Conservation (phyloP, 2,329 filamentous ascomycete species). For the Aplosporella prunicola region DNA sequence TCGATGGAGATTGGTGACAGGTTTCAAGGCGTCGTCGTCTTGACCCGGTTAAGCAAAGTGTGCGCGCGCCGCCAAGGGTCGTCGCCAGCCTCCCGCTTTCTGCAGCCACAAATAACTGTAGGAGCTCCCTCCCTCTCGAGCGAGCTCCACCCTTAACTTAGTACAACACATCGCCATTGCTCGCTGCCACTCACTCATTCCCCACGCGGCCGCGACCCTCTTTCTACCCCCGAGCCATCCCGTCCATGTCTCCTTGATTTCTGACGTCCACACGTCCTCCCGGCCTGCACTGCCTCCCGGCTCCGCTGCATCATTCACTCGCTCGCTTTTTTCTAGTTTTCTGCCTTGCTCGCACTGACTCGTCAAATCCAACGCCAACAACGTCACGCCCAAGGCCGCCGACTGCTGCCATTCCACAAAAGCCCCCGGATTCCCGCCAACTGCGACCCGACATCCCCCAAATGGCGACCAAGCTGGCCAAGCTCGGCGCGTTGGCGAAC, state of each 20-base stretch:
- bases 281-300: constrained; percentile 5
- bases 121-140: constrained; percentile 1
- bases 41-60: not conserved
- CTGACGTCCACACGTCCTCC: not conserved
- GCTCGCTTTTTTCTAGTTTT: constrained; percentile 6
- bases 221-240: constrained; percentile 1
- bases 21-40: constrained; percentile 6
- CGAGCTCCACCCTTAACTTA: constrained; percentile 4
- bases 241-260: constrained; percentile 4
- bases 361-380: not conserved
- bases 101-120: constrained; percentile 6
- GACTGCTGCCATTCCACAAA: too few relatives aligned
- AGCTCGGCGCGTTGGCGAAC: constrained; percentile 35
- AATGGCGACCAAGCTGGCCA: constrained; percentile 29
- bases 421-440: too few relatives aligned
- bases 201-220: constrained; percentile 4
- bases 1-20: too few relatives aligned
- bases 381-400: not conserved
- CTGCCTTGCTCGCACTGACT: constrained; percentile 1
- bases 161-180: too few relatives aligned
- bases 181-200: constrained; percentile 6
- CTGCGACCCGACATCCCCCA: too few relatives aligned
- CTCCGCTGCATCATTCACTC: constrained; percentile 1
- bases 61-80: not conserved
- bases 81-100: constrained; percentile 7